Evolutionary conservation across 805 yeast genomes (phyloP).

Genomic region (Clavispora carvajalis): DNA sequence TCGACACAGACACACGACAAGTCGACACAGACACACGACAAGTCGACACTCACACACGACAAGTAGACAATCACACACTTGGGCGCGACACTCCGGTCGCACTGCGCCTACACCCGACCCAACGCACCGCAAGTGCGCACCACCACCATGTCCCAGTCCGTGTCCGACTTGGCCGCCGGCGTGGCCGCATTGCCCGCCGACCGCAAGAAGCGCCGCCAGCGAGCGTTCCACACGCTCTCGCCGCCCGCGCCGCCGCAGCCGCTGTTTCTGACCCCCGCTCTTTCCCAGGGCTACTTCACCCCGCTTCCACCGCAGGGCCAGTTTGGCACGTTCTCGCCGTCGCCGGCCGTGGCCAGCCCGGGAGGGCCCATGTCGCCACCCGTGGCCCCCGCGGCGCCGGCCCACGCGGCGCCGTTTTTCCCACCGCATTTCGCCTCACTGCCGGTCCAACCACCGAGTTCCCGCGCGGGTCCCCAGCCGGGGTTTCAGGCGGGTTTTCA

Average conservation of each 20-base stretch:
- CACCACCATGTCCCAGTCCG: slow-evolving; percentile 2
- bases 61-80: too few relatives aligned
- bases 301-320: slow-evolving; percentile 1
- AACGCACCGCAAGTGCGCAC: too few relatives aligned
- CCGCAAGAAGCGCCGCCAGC: slow-evolving; percentile 12
- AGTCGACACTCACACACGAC: too few relatives aligned
- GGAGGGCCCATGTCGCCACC: too few relatives aligned
- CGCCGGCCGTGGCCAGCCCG: neutral
- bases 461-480: too few relatives aligned
- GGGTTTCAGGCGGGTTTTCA: too few relatives aligned
- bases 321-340: neutral
- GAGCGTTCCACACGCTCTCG: slow-evolving; percentile 12
- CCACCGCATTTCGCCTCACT: too few relatives aligned
- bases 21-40: too few relatives aligned
- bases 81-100: too few relatives aligned
- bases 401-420: neutral
- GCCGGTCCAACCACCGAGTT: too few relatives aligned
- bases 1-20: too few relatives aligned
- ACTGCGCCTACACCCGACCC: neutral
- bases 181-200: slow-evolving; percentile 8
- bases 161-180: slow-evolving; percentile 10
- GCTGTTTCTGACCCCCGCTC: neutral
- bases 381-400: neutral
- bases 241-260: neutral
- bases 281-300: neutral